Evolutionary conservation across 2,329 filamentous ascomycete genomes (phyloP).

Genomic region (Hypoxylon sp.): DNA sequence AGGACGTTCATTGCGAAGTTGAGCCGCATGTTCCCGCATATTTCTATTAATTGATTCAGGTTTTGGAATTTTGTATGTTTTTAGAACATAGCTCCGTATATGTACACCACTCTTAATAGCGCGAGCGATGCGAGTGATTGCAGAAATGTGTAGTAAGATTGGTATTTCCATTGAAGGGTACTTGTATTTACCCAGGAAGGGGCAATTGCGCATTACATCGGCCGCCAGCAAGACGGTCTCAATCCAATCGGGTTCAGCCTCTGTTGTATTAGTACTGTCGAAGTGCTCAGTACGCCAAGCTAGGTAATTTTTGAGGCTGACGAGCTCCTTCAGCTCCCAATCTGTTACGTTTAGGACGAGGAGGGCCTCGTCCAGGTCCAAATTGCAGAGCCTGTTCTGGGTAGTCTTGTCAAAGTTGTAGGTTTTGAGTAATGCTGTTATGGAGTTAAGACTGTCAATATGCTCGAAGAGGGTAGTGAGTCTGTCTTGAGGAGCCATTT

Average conservation of each 20-base stretch:
- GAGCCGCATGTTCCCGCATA: background rate
- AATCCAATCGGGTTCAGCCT: background rate
- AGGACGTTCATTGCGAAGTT: background rate
- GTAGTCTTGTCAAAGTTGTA: background rate
- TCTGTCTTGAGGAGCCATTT: conserved; percentile 1
- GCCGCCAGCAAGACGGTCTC: conserved; percentile 13
- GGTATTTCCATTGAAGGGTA: background rate
- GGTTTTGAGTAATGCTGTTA: background rate
- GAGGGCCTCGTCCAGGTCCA: conserved; percentile 25
- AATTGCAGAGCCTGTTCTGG: background rate
- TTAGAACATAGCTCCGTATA: background rate
- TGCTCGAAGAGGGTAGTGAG: too few species aligned
- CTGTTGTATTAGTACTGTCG: too few species aligned
- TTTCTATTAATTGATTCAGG: background rate
- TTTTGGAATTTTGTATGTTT: background rate
- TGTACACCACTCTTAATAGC: background rate
- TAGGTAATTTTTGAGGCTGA: background rate
- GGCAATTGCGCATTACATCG: conserved; percentile 10
- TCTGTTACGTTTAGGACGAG: conserved; percentile 7
- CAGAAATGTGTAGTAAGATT: conserved; percentile 10
- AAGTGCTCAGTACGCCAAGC: background rate
- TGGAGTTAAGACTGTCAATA: too few species aligned
- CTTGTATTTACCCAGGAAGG: background rate
- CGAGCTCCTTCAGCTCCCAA: conserved; percentile 8
- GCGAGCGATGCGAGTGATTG: conserved; percentile 10